Percentiles rank a stretch among this genome's conserved stretches.
These are phyloP conservation scores for Arachnomyces sp. DNA, from an alignment of 2,329 filamentous ascomycete species.

Conservation along the genomic window DNA sequence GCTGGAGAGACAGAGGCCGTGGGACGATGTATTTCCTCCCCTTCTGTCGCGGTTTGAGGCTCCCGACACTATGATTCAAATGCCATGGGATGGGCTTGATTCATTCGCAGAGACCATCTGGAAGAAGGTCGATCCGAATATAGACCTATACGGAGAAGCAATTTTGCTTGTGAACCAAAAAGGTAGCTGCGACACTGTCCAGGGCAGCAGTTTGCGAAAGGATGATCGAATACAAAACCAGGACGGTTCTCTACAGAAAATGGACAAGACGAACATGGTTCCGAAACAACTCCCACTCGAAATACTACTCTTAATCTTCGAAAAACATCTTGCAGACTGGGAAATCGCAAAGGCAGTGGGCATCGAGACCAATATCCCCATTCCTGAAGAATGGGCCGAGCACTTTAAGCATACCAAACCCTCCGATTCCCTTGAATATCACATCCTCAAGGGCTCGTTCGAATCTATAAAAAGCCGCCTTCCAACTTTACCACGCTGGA, in stretches of 20 bases:
- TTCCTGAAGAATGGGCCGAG: conserved; percentile 59
- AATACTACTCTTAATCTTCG: conserved; percentile 81
- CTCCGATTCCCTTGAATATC: conserved; percentile 75
- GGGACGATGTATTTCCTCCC: conserved; percentile 67
- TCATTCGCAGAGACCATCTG: conserved; percentile 43
- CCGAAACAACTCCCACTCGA: conserved; percentile 59
- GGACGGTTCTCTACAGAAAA: conserved; percentile 15
- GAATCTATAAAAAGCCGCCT: conserved; percentile 66
- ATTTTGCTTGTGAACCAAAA: conserved; percentile 40
- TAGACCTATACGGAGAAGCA: conserved; percentile 23
- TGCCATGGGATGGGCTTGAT: conserved; percentile 43
- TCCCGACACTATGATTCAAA: conserved; percentile 40
- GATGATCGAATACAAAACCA: conserved; percentile 20
- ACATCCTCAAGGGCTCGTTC: conserved; percentile 65
- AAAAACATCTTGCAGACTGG: conserved; percentile 73
- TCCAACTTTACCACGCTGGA: conserved; percentile 57
- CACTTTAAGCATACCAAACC: conserved; percentile 26
- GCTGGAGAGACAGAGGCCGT: conserved; percentile 74
- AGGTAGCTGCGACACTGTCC: conserved; percentile 16
- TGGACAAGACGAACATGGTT: conserved; percentile 16
- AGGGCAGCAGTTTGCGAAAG: conserved; percentile 29
- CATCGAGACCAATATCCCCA: conserved; percentile 67
- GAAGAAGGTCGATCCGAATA: conserved; percentile 50
- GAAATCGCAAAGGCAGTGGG: conserved; percentile 74
- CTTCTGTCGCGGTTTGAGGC: conserved; percentile 72